Evolutionary conservation across 2,329 filamentous ascomycete genomes (phyloP).

Genomic region (Neobulgaria alba): DNA sequence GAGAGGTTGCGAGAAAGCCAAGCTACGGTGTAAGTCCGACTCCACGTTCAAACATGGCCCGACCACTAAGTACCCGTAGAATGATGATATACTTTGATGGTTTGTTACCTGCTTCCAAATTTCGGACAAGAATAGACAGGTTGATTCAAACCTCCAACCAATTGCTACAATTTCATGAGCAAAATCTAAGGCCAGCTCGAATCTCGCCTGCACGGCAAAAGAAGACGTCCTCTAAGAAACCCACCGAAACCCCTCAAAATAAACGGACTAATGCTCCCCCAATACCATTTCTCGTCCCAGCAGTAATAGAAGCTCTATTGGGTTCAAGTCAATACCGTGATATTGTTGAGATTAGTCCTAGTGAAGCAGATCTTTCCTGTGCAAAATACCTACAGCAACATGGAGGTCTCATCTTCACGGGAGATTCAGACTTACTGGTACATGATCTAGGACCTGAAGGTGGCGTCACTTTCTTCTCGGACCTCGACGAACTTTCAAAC

Average conservation of each 20-base stretch:
- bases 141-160: conserved; percentile 19
- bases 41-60: background rate
- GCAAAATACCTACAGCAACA: conserved; percentile 50
- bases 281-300: conserved; percentile 66
- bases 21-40: conserved; percentile 48
- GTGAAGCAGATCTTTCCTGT: conserved; percentile 80
- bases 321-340: conserved; percentile 33
- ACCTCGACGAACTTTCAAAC: conserved; percentile 35
- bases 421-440: conserved; percentile 80
- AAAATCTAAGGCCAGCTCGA: conserved; percentile 12
- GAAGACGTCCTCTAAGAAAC: too few species aligned
- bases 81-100: conserved; percentile 80
- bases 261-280: conserved; percentile 29
- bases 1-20: conserved; percentile 45
- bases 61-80: conserved; percentile 32
- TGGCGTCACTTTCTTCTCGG: conserved; percentile 59
- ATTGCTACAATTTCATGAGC: conserved; percentile 20
- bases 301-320: conserved; percentile 63
- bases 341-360: conserved; percentile 56
- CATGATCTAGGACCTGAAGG: conserved; percentile 58
- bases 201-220: conserved; percentile 11
- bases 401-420: conserved; percentile 58
- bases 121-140: conserved; percentile 20
- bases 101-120: conserved; percentile 50
- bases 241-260: conserved; percentile 9